phyloP scores from a whole-genome alignment of 495 filamentous ascomycete genomes.

The Hypomontagnella monticulosa region DNA sequence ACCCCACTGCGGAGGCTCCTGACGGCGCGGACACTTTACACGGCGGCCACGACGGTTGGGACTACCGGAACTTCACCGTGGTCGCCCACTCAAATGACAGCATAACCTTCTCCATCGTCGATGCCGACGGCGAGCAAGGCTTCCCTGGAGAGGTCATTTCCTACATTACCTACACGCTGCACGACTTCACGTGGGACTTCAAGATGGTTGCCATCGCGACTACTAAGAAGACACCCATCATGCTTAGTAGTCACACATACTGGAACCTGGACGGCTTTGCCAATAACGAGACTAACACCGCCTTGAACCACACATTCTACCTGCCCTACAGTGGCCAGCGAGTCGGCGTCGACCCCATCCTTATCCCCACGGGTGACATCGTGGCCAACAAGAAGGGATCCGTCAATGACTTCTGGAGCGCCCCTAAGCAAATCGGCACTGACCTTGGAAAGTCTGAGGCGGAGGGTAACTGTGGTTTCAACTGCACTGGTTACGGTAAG shows the following conservation, averaged over 20 bases:
- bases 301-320: conserved; percentile 77
- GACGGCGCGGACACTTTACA: conserved; percentile 76
- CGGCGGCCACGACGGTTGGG: conserved; percentile 84
- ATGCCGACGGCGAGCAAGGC: conserved; percentile 73
- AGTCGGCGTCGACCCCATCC: conserved; percentile 76
- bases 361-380: conserved; percentile 82
- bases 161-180: conserved; percentile 76
- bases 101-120: conserved; percentile 83
- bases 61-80: conserved; percentile 82
- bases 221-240: conserved; percentile 71
- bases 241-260: conserved; percentile 75
- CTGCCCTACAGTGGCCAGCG: conserved; percentile 76
- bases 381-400: conserved; percentile 66
- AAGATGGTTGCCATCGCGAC: conserved; percentile 64
- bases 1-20: conserved; percentile 58
- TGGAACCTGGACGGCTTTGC: conserved; percentile 89
- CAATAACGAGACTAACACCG: conserved; percentile 65
- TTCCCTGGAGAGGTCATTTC: conserved; percentile 85
- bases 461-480: conserved; percentile 69
- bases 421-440: conserved; percentile 77
- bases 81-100: conserved; percentile 69
- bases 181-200: conserved; percentile 61
- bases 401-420: conserved; percentile 77
- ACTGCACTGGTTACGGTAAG: conserved; percentile 81
- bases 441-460: conserved; percentile 68